These are phyloP conservation scores for Auricularia sp. DNA, from an alignment of 768 basidiomycete genomes.

Conservation along the genomic window DNA sequence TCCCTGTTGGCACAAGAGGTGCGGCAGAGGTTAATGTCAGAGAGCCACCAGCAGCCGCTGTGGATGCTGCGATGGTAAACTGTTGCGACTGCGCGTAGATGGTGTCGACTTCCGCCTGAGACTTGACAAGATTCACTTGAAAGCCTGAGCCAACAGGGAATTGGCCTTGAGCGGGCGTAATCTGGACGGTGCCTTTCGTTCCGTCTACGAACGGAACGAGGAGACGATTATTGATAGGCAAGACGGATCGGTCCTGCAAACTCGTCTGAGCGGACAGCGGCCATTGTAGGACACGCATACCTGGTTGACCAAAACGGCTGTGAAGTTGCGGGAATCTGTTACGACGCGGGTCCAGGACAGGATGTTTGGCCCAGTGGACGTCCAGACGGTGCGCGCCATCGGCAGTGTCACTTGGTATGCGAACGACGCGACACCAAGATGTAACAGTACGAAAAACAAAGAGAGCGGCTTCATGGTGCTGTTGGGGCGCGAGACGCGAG, in stretches of 20 bases:
- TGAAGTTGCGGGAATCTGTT: slow-evolving; percentile 62
- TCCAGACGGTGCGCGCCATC: slow-evolving; percentile 42
- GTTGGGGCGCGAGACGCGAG: too few species aligned
- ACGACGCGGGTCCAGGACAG: slow-evolving; percentile 55
- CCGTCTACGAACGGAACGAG: slow-evolving; percentile 50
- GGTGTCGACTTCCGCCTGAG: slow-evolving; percentile 32
- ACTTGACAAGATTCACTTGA: slow-evolving; percentile 63
- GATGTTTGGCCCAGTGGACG: slow-evolving; percentile 39
- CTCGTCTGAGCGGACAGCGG: background rate
- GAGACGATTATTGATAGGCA: slow-evolving; percentile 32
- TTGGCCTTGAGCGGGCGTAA: slow-evolving; percentile 50
- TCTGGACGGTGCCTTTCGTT: slow-evolving; percentile 24
- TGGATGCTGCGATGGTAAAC: slow-evolving; percentile 39
- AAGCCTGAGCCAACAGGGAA: slow-evolving; percentile 56
- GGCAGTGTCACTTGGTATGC: slow-evolving; percentile 59
- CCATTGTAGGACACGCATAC: slow-evolving; percentile 26
- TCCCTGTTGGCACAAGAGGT: too few species aligned
- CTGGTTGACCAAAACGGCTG: slow-evolving; percentile 55
- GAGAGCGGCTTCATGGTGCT: too few species aligned
- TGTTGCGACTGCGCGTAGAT: slow-evolving; percentile 64
- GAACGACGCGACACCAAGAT: slow-evolving; percentile 40
- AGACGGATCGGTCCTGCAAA: slow-evolving; percentile 26
- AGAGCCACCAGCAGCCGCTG: background rate
- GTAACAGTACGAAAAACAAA: too few species aligned
- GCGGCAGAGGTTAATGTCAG: background rate